Evolutionary conservation across 805 yeast genomes (phyloP), one percentile per base, ranked within the genome.

Genomic region (Candida succiphila): DNA sequence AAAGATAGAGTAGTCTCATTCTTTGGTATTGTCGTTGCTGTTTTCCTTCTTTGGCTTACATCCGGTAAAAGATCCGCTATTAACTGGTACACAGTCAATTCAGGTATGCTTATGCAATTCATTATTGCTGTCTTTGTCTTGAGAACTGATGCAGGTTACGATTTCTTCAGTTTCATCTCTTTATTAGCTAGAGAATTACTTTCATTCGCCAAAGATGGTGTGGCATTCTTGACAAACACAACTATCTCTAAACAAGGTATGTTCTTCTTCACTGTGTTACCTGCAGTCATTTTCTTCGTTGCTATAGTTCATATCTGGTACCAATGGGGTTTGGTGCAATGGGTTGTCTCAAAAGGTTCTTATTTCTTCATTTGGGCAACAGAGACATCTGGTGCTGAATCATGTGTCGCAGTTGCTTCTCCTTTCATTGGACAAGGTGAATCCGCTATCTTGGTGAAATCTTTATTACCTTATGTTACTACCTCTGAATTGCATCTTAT

Each of bases 391-490:
- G 82, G 82, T 44, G 78, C 80, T 33, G 82, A 75, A 49, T 72
- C 79, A 18, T 69, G 74, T 30, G 75, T 74, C 20, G 78, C 79
- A 5, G 78, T 80, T 30, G 80, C 80, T 1, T 68, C 80, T 19
- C 82, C 82, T 5, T 75, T 75, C 52, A 63, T 75, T 41, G 82
- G 82, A 29, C 73, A 71, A 42, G 82, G 82, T 45, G 82, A 75
- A 55, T 64, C 73, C 34, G 79, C 80, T 5, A 67, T 75, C 40
- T 65, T 75, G 45, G 63, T 75, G 47, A 73, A 74, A 48, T 75
- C 74, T 34, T 70, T 73, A 40, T 49, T 75, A 44, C 78, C 78
- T 4, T 74, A 57, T 50, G 61, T 72, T 41, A 75, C 82, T 31
- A 63, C 59, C 36, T 76, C 79, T 10, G 82, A 75, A 50, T 58